Percentiles rank a stretch among this genome's conserved stretches.
Conservation (phyloP, 805 yeast genomes). For the Kuraishia borneana region DNA sequence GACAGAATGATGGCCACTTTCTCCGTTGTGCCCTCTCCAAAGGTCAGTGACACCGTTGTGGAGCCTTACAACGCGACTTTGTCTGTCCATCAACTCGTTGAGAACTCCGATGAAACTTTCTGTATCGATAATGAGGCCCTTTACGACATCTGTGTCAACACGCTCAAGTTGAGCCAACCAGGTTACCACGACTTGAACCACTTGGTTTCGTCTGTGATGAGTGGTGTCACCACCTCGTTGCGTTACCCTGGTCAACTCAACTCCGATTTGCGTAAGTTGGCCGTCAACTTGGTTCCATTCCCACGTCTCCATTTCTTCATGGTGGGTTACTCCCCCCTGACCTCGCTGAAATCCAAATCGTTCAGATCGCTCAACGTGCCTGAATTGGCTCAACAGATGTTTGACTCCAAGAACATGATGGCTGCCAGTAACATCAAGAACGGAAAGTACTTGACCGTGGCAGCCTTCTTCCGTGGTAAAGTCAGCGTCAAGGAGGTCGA, state of each 20-base stretch:
- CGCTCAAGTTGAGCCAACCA: constrained; percentile 74
- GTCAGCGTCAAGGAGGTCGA: constrained; percentile 90
- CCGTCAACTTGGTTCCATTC: constrained; percentile 91
- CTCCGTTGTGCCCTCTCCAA: constrained; percentile 87
- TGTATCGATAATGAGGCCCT: constrained; percentile 93
- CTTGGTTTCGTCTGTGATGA: constrained; percentile 84
- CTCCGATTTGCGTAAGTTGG: constrained; percentile 85
- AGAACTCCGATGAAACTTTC: constrained; percentile 86
- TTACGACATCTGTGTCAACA: constrained; percentile 79
- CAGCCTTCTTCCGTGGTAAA: constrained; percentile 90
- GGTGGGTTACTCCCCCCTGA: constrained; percentile 91
- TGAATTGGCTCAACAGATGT: constrained; percentile 89
- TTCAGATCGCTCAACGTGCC: constrained; percentile 82
- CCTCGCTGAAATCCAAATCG: constrained; percentile 68
- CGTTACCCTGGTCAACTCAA: constrained; percentile 94
- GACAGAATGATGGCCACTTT: constrained; percentile 96
- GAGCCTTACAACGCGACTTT: constrained; percentile 93
- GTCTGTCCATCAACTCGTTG: constrained; percentile 85
- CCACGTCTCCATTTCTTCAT: constrained; percentile 92
- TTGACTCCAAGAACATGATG: constrained; percentile 90
- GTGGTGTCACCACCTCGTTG: constrained; percentile 88
- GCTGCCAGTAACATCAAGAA: constrained; percentile 87
- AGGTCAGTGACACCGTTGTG: constrained; percentile 85
- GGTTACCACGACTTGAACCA: constrained; percentile 68
- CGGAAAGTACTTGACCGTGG: constrained; percentile 87